These are phyloP conservation scores for Alternaria metachromatica DNA, from an alignment of 2,329 filamentous ascomycete genomes.

Conservation along the genomic window DNA sequence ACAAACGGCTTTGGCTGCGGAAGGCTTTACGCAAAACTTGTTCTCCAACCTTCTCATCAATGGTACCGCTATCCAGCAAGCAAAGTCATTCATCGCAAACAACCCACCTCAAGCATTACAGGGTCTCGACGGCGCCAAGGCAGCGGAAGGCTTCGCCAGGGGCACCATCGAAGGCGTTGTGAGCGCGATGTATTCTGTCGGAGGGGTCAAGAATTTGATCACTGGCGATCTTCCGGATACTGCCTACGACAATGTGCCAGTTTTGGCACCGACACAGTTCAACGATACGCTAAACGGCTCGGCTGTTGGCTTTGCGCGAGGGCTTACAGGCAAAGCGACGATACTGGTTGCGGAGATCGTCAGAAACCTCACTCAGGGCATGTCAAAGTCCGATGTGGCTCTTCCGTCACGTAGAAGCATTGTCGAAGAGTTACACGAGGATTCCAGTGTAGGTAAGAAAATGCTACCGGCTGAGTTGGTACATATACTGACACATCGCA, in stretches of 20 bases:
- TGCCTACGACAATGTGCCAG: constrained; percentile 27
- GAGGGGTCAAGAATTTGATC: constrained; percentile 35
- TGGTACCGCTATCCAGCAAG: constrained; percentile 22
- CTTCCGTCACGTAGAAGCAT: constrained; percentile 3
- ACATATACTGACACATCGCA: constrained; percentile 9
- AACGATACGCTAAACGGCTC: constrained; percentile 37
- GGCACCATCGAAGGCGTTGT: constrained; percentile 35
- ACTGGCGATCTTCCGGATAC: constrained; percentile 31
- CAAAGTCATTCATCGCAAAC: neutral
- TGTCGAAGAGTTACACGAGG: neutral
- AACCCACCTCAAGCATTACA: constrained; percentile 12
- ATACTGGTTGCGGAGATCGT: constrained; percentile 32
- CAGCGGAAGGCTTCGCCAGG: constrained; percentile 36
- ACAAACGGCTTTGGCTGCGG: constrained; percentile 23
- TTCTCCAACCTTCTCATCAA: constrained; percentile 33
- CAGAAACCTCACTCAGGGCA: constrained; percentile 18
- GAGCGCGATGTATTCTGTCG: constrained; percentile 32
- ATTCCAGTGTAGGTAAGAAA: constrained; percentile 25
- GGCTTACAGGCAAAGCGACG: constrained; percentile 33
- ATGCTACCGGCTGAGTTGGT: neutral
- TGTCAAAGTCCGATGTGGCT: constrained; percentile 2
- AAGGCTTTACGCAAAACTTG: constrained; percentile 30
- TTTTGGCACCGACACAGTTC: constrained; percentile 24
- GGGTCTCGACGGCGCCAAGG: constrained; percentile 23
- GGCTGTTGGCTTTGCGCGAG: constrained; percentile 33